phyloP scores from a whole-genome alignment of 225 moss, liverwort and hornwort species.

The Takakia lepidozioides region DNA sequence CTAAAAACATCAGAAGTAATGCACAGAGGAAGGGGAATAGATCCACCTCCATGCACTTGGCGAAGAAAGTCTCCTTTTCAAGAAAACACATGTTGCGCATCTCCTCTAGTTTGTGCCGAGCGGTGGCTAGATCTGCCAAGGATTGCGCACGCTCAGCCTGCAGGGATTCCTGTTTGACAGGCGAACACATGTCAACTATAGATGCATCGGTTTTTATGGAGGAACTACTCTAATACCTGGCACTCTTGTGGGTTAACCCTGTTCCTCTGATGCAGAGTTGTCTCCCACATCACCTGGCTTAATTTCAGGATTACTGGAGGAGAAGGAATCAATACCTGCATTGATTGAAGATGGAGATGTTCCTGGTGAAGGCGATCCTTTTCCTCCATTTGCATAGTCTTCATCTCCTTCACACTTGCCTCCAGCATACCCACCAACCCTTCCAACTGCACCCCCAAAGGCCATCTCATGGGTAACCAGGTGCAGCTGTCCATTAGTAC shows the following conservation, averaged over 20 bases:
- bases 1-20: too few relatives aligned
- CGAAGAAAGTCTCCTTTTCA: slow-evolving; percentile 42
- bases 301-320: not conserved
- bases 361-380: slow-evolving; percentile 39
- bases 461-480: not conserved
- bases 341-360: slow-evolving; percentile 31
- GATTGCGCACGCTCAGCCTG: slow-evolving; percentile 33
- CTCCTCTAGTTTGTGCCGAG: slow-evolving; percentile 33
- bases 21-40: not conserved
- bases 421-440: slow-evolving; percentile 27
- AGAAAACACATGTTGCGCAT: slow-evolving; percentile 24
- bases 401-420: slow-evolving; percentile 29
- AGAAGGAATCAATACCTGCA: slow-evolving; percentile 20
- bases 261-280: not conserved
- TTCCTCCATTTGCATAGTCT: slow-evolving; percentile 29
- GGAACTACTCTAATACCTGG: too few relatives aligned
- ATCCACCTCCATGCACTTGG: slow-evolving; percentile 25
- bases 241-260: too few relatives aligned
- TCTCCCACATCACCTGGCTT: not conserved
- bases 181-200: too few relatives aligned
- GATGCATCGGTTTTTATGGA: too few relatives aligned
- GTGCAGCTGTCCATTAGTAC: not conserved
- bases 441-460: slow-evolving; percentile 24
- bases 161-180: slow-evolving; percentile 18
- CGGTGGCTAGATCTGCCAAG: slow-evolving; percentile 26